Base-by-base conservation (phyloP, 169 alveolate species). In the Prorocentrum cordatum region DNA sequence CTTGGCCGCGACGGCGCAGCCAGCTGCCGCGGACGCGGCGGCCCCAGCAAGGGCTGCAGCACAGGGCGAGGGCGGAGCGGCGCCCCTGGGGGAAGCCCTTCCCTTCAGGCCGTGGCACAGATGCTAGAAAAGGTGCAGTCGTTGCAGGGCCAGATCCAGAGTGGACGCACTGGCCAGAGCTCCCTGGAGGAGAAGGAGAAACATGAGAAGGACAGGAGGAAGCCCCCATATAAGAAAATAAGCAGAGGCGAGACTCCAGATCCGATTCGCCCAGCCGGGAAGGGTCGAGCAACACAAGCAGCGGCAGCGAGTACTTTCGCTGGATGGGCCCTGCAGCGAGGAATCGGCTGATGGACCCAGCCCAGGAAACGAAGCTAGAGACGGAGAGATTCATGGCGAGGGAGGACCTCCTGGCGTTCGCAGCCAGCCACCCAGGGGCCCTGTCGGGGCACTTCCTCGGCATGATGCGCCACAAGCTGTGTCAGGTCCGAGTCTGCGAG, bases 371-470 rank as follows among this genome's bases (percentile, higher is more conserved):
- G n/a, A n/a, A n/a, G n/a, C n/a, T n/a, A n/a, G n/a, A n/a, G n/a
- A n/a, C n/a, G n/a, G n/a, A 29, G 7, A 35, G 26, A 0, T 36
- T 45, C 38, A 80, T 66, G 38, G 39, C n/a, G 67, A 58, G 31
- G 29, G 75, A 67, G 1, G 87, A 75, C 0, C 33, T 79, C 27
- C 1, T 79, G 54, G 89, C 89, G 6, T 79, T 61, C n/a, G 89
- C 89, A 0, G 32, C 79, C 1, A 35, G 39, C 27, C 50, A 24
- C 10, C 77, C 79, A 1, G 77, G 89, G 26, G 89, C 89, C 0
- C 27, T 79, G 79, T 38, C 77, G 24, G 89, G 67, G 29, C 77
- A 59, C 35, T 79, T 79, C 33, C n/a, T 77, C 54, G 79, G 54
- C 0, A 32, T 64, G 16, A 26, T 59, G 16, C 47, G 18, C 50